phyloP scores from a whole-genome alignment of 2,329 filamentous ascomycete species.

The Phaeosphaeria sp. region DNA sequence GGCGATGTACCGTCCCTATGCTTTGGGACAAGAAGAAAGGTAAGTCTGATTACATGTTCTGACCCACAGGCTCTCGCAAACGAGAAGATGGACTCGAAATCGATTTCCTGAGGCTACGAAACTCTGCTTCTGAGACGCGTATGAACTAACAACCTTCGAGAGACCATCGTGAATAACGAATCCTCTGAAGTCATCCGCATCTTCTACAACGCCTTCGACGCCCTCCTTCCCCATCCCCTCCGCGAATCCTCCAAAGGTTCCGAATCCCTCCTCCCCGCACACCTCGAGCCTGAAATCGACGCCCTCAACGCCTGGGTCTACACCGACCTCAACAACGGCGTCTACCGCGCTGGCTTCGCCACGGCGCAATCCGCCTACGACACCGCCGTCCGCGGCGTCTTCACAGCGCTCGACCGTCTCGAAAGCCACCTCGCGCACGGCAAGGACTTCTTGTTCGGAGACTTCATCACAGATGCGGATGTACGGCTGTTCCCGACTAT shows the following conservation, averaged over 20 bases:
- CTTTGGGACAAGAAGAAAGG: constrained; percentile 70
- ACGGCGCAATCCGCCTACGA: constrained; percentile 85
- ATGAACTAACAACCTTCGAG: too few species aligned
- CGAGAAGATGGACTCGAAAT: neutral
- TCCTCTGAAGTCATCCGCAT: constrained; percentile 45
- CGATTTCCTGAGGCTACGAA: too few species aligned
- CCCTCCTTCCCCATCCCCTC: constrained; percentile 51
- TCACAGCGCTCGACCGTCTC: constrained; percentile 75
- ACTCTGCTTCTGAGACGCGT: too few species aligned
- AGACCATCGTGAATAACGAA: constrained; percentile 42
- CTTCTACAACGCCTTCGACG: constrained; percentile 40
- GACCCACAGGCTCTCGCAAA: constrained; percentile 7
- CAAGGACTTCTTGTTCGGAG: constrained; percentile 75
- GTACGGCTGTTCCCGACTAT: constrained; percentile 65
- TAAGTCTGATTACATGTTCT: neutral
- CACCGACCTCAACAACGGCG: constrained; percentile 61
- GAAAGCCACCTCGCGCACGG: constrained; percentile 70
- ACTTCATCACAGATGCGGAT: constrained; percentile 79
- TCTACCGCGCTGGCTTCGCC: constrained; percentile 75
- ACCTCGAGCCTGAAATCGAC: constrained; percentile 72
- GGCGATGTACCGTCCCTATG: constrained; percentile 78
- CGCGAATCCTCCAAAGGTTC: constrained; percentile 59
- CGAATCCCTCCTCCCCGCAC: constrained; percentile 71
- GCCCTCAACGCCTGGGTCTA: constrained; percentile 83
- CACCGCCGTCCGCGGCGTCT: constrained; percentile 72